Evolutionary conservation across 352 stramenopile genomes (phyloP).

Genomic region (Globisporangium iwayamae): DNA sequence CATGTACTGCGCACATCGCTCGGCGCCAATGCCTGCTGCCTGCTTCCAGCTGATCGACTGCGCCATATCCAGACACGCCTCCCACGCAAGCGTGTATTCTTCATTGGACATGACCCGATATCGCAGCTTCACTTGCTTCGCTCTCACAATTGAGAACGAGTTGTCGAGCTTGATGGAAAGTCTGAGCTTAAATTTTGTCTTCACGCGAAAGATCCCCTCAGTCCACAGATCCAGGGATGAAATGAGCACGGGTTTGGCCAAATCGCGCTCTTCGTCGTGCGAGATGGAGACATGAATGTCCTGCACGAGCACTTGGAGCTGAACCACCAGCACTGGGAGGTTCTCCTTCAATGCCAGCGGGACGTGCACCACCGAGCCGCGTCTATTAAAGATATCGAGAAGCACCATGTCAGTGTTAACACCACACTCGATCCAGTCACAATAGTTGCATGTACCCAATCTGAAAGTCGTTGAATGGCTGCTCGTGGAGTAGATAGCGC

Average conservation of each 20-base stretch:
- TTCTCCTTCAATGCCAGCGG: slow-evolving; percentile 11
- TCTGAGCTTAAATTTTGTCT: slow-evolving; percentile 11
- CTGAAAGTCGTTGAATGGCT: slow-evolving; percentile 30
- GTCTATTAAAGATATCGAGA: background rate
- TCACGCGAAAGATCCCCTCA: slow-evolving; percentile 41
- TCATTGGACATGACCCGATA: slow-evolving; percentile 15
- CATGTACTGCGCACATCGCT: slow-evolving; percentile 44
- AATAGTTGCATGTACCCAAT: slow-evolving; percentile 33
- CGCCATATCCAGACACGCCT: slow-evolving; percentile 60
- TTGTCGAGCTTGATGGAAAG: slow-evolving; percentile 60
- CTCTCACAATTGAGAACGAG: slow-evolving; percentile 56
- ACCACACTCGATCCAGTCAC: background rate
- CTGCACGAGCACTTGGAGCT: slow-evolving; percentile 37
- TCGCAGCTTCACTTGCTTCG: slow-evolving; percentile 54
- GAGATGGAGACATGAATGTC: slow-evolving; percentile 35
- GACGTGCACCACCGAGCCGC: slow-evolving; percentile 15
- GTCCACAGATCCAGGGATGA: slow-evolving; percentile 44
- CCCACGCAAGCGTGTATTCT: slow-evolving; percentile 48
- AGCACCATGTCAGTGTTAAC: background rate
- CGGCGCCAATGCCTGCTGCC: slow-evolving; percentile 28
- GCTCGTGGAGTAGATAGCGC: slow-evolving; percentile 40
- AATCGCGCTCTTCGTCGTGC: slow-evolving; percentile 20
- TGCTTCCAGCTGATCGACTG: slow-evolving; percentile 74
- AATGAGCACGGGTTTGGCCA: slow-evolving; percentile 40
- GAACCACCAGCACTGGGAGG: slow-evolving; percentile 17